These are phyloP conservation scores for Vigna radiata DNA, from an alignment of 306 rosid genomes.

Conservation along the genomic window DNA sequence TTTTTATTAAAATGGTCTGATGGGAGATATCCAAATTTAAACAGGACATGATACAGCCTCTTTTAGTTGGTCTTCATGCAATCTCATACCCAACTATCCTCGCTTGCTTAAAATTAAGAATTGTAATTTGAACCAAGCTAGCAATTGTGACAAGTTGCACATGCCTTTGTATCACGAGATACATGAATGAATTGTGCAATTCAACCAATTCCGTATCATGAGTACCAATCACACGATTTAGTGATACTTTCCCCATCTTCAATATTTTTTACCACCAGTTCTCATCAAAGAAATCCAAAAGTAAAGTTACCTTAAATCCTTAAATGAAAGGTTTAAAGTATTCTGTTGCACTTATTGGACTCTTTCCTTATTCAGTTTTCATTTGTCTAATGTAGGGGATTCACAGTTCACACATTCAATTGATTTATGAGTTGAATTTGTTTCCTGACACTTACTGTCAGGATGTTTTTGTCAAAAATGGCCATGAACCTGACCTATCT, in stretches of 20 bases:
- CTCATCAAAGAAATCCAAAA: background rate
- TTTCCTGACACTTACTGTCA: background rate
- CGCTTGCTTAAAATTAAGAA: background rate
- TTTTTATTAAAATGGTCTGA: background rate
- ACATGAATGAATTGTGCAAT: background rate
- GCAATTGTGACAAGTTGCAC: background rate
- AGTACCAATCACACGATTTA: background rate
- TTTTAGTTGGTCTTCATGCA: background rate
- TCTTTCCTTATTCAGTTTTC: background rate
- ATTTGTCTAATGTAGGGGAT: background rate
- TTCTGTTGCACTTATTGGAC: background rate
- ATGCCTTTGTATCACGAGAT: background rate
- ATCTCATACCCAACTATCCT: conserved; percentile 11
- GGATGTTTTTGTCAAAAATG: background rate
- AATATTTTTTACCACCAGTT: background rate
- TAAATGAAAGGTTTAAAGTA: background rate
- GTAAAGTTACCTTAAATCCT: background rate
- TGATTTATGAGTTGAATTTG: background rate
- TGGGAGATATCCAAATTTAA: background rate
- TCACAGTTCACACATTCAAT: background rate
- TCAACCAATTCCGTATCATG: background rate
- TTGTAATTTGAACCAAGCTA: background rate
- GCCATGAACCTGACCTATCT: background rate
- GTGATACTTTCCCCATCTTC: background rate
- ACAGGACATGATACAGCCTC: background rate